Percentiles rank a stretch among this genome's conserved stretches.
phyloP scores from a whole-genome alignment of 352 stramenopile species.

The Pythium folliculosum region DNA sequence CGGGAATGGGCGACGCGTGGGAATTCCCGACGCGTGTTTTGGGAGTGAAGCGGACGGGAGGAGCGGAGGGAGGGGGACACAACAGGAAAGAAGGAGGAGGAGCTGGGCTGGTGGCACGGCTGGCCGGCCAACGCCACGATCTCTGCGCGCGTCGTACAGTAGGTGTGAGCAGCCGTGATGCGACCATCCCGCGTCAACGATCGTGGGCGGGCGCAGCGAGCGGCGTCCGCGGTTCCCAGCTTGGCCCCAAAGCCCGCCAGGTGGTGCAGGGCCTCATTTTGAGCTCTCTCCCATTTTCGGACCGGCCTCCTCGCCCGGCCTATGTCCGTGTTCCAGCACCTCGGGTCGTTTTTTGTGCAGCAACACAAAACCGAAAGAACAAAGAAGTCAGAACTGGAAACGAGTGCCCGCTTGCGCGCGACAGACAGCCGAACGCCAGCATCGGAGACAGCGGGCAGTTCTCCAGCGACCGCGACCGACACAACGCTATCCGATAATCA shows the following conservation, averaged over 20 bases:
- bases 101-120: background rate
- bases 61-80: background rate
- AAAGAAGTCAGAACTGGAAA: slow-evolving; percentile 4
- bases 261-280: background rate
- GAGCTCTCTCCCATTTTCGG: background rate
- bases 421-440: background rate
- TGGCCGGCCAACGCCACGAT: background rate
- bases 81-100: background rate
- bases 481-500: background rate
- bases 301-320: background rate
- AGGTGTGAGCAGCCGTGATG: background rate
- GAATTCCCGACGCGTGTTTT: background rate
- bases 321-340: background rate
- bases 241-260: background rate
- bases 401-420: no score
- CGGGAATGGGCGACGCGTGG: background rate
- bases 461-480: background rate
- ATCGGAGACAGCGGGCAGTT: background rate
- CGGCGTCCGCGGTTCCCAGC: background rate
- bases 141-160: background rate
- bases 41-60: background rate
- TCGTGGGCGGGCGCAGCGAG: background rate
- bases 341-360: background rate
- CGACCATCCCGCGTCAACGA: background rate
- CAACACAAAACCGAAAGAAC: background rate